These are phyloP conservation scores for Epipyxis sp. DNA, from an alignment of 108 stramenopile genomes.

Conservation along the genomic window DNA sequence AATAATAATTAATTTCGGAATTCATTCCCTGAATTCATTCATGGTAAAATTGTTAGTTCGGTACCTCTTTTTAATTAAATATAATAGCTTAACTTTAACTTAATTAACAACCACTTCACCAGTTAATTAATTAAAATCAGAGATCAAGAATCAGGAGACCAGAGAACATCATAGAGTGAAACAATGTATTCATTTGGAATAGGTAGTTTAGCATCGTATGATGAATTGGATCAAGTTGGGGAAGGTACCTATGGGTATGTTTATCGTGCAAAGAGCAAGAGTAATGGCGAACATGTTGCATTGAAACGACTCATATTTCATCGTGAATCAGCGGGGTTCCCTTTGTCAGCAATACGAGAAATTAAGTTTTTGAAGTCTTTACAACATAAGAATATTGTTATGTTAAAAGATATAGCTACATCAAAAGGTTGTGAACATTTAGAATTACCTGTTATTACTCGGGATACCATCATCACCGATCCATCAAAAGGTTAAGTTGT, in stretches of 20 bases:
- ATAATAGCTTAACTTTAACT: too few relatives aligned
- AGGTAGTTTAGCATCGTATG: conserved; percentile 1
- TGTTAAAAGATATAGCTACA: conserved; percentile 80
- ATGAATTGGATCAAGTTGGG: conserved; percentile 61
- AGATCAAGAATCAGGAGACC: too few relatives aligned
- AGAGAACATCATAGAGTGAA: not conserved
- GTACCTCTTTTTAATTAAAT: too few relatives aligned
- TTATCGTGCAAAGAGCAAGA: conserved; percentile 56
- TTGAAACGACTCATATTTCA: conserved; percentile 62
- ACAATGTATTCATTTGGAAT: conserved; percentile 1
- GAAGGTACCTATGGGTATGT: conserved; percentile 89
- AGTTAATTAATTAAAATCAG: too few relatives aligned
- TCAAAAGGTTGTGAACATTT: conserved; percentile 58
- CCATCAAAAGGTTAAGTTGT: too few relatives aligned
- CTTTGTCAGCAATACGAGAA: conserved; percentile 86
- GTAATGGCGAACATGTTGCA: conserved; percentile 72
- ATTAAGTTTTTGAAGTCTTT: conserved; percentile 85
- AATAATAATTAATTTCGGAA: too few relatives aligned
- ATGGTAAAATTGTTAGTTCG: too few relatives aligned
- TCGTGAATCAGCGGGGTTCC: conserved; percentile 81
- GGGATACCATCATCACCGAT: not conserved
- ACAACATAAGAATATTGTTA: conserved; percentile 76
- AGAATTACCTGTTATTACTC: conserved; percentile 10
- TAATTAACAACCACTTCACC: too few relatives aligned
- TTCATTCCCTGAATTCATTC: too few relatives aligned